Base-by-base conservation (phyloP, 176 grass and related monocot species). In the Paspalum vaginatum region DNA sequence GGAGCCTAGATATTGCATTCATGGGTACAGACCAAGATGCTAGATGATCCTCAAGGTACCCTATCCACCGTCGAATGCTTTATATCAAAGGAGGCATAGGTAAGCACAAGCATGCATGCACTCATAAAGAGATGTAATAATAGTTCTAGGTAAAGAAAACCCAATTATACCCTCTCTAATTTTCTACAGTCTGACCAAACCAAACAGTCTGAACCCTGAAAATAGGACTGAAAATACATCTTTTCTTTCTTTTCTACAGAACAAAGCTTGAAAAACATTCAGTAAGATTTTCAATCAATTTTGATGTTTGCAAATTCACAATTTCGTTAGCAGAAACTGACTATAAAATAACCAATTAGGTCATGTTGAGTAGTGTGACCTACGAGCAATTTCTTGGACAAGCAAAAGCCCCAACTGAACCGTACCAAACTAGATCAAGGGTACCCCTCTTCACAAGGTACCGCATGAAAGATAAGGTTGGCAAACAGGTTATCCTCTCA, bases 11-110 rank as follows among this genome's bases (percentile, higher is more conserved):
- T 80, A 44, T 56, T 44, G 46, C 18, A n/a, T 80, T 40, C 37
- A 43, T 32, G 21, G 14, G 63, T 16, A 68, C 10, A 41, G 53
- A 67, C 21, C 5, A 51, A 80, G 26, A 72, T 9, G 11, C 21
- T 27, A 80, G 54, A 46, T 69, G 40, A 7, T 42, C 18, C n/a
- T 51, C 32, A 70, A 40, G 40, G 64, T 80, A 54, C 46, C 40
- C 39, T 57, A 69, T 48, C 17, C 53, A 58, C 40, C 39, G 21
- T 41, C 4, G 18, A 17, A 9, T 67, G 39, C 17, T 41, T 67
- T 63, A 63, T 9, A 63, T 63, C 61, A 39, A 38, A 65, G 32
- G 4, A 65, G 37, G 41, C 17, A 67, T 43, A 10, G 39, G 27
- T 37, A 41, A 65, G 37, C n/a, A 65, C 14, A 65, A 42, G 62